These are phyloP conservation scores for Ailanthus altissimus DNA, from an alignment of 345 rosid species.

Conservation along the genomic window DNA sequence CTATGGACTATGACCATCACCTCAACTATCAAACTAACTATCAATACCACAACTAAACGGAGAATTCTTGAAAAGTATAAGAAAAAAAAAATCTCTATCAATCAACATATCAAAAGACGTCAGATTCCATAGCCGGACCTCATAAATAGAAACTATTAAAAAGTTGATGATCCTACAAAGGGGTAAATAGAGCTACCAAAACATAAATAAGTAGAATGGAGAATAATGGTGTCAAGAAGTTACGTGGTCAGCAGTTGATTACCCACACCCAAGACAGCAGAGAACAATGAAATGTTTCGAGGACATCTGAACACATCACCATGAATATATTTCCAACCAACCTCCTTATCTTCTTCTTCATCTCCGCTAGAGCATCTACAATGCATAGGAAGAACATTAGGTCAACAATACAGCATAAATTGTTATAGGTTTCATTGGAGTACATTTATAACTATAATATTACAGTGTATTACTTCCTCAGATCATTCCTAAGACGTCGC, in stretches of 20 bases:
- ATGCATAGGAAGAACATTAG: constrained; percentile 18
- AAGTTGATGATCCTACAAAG: neutral
- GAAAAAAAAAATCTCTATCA: neutral
- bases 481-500: constrained; percentile 69
- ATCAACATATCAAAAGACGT: neutral
- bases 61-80: neutral
- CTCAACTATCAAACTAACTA: neutral
- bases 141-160: neutral
- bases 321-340: constrained; percentile 76
- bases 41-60: neutral
- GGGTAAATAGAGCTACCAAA: neutral
- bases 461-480: constrained; percentile 50
- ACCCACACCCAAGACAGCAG: constrained; percentile 76
- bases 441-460: constrained; percentile 4
- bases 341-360: constrained; percentile 75
- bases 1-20: neutral
- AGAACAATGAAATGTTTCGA: constrained; percentile 60
- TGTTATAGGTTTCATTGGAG: neutral
- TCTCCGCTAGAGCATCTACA: constrained; percentile 61
- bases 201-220: neutral
- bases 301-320: constrained; percentile 77
- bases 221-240: constrained; percentile 27
- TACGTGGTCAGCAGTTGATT: constrained; percentile 73
- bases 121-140: neutral
- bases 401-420: constrained; percentile 2